Base-by-base conservation (phyloP, 768 basidiomycete genomes). In the Amanita polypyramis region DNA sequence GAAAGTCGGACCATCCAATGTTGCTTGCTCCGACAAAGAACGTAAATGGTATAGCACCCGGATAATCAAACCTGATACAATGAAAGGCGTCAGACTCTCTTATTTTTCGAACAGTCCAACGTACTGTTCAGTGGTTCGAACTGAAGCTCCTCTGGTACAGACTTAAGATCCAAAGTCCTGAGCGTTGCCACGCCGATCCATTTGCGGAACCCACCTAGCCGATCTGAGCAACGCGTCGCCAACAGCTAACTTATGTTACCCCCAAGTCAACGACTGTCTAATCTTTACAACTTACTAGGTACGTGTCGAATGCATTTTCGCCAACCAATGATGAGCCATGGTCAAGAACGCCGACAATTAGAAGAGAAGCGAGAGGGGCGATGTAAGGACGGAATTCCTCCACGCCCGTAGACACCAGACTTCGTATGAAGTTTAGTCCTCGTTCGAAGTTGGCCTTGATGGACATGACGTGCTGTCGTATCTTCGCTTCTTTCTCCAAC, bases 161-260 rank as follows among this genome's bases (percentile, higher is more conserved):
- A 68, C 2, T 70, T 67, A 10, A 85, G 70, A 19, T 82, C 75
- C 38, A 85, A 65, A 52, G 79, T 79, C 46, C 96, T 74, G 36
- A 98, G 68, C 1, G 88, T 85, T 0, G 94, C 91, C 30, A 96
- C 74, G 4, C 86, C 90, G 4, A 93, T 67, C 79, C 87, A 88
- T 38, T 71, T 70, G 8, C 80, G 63, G 55, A 85, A 74, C 2
- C 69, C 72, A 11, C 79, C 83, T 9, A 97, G 65, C 14, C 92
- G 75, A 14, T 80, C 81, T 0, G 91, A 86, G 51, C 81, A 82
- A 52, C 81, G 80, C 40, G 75, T 66, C 0, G 85, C 79, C 21
- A 96, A 67, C 6, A 75, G 70, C 88, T 91, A 57, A n/a, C 46
- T 47, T 37, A 47, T 14, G 37, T 47, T 47, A 46, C 17, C 25